phyloP scores from a whole-genome alignment of 2,329 filamentous ascomycete species.

The Passalora sequoiae region DNA sequence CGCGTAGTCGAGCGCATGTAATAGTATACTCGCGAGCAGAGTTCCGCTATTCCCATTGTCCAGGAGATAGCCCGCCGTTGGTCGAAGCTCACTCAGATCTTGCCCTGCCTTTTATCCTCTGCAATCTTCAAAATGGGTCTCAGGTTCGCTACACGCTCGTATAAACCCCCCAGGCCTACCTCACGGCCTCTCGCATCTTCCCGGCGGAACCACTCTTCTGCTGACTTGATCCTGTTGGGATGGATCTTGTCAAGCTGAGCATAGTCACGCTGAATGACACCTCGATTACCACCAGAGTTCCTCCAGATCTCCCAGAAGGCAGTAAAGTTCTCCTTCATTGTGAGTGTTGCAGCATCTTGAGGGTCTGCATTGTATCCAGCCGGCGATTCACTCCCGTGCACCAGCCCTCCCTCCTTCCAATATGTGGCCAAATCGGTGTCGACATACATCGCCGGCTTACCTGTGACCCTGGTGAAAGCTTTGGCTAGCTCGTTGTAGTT shows the following conservation, averaged over 20 bases:
- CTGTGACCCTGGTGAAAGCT: slow-evolving; percentile 33
- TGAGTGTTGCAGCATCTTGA: slow-evolving; percentile 37
- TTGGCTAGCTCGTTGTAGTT: slow-evolving; percentile 28
- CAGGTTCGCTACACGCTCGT: slow-evolving; percentile 10
- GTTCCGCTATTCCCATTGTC: too few species aligned
- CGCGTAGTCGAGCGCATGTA: background rate
- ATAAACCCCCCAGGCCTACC: slow-evolving; percentile 8
- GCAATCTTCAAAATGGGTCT: slow-evolving; percentile 14
- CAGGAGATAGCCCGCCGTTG: too few species aligned
- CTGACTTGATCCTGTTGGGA: slow-evolving; percentile 45
- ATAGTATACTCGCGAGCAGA: too few species aligned
- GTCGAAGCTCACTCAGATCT: slow-evolving; percentile 5
- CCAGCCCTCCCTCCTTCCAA: slow-evolving; percentile 41
- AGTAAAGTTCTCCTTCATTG: slow-evolving; percentile 46
- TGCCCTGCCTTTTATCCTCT: slow-evolving; percentile 9
- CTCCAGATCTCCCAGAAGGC: slow-evolving; percentile 49
- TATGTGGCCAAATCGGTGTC: slow-evolving; percentile 28
- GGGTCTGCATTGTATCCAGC: slow-evolving; percentile 33
- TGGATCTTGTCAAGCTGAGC: slow-evolving; percentile 49
- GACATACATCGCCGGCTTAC: slow-evolving; percentile 29
- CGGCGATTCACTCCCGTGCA: slow-evolving; percentile 39
- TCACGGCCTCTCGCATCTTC: slow-evolving; percentile 8
- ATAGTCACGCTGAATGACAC: slow-evolving; percentile 46
- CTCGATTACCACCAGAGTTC: slow-evolving; percentile 39
- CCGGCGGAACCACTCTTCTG: slow-evolving; percentile 45